Evolutionary conservation across 2,329 filamentous ascomycete species (phyloP).

Genomic region (Cytospora leucostoma): DNA sequence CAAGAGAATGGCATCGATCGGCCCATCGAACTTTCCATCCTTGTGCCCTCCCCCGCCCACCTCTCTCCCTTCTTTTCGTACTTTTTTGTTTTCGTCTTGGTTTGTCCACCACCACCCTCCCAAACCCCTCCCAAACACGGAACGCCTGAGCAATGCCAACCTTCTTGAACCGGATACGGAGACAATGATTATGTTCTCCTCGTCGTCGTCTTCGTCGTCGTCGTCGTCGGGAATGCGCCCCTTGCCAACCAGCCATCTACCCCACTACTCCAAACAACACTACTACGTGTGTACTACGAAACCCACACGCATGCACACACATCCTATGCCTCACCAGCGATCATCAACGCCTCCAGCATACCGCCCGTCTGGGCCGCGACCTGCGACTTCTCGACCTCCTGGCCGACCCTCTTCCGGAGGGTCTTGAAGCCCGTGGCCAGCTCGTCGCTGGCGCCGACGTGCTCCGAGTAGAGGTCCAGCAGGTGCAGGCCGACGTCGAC

Average conservation of each 20-base stretch:
- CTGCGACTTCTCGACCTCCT: slow-evolving; percentile 81
- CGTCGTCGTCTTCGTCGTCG: background rate
- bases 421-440: slow-evolving; percentile 70
- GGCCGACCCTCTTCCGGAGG: slow-evolving; percentile 69
- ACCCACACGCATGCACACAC: background rate
- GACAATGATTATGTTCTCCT: background rate
- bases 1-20: background rate
- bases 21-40: background rate
- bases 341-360: slow-evolving; percentile 76
- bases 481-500: slow-evolving; percentile 82
- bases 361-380: slow-evolving; percentile 79
- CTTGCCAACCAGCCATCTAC: background rate
- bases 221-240: no score
- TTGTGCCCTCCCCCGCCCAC: background rate
- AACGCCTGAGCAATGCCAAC: slow-evolving; percentile 27
- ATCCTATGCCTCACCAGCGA: slow-evolving; percentile 35
- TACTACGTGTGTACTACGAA: background rate
- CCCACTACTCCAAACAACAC: background rate
- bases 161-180: slow-evolving; percentile 3
- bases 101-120: background rate
- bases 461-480: slow-evolving; percentile 83
- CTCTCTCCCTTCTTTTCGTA: background rate
- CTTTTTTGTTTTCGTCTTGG: background rate
- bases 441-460: slow-evolving; percentile 71
- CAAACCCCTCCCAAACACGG: background rate